These are phyloP conservation scores for Carnegiea gigantea DNA, from an alignment of 179 eudicot species.

Conservation along the genomic window DNA sequence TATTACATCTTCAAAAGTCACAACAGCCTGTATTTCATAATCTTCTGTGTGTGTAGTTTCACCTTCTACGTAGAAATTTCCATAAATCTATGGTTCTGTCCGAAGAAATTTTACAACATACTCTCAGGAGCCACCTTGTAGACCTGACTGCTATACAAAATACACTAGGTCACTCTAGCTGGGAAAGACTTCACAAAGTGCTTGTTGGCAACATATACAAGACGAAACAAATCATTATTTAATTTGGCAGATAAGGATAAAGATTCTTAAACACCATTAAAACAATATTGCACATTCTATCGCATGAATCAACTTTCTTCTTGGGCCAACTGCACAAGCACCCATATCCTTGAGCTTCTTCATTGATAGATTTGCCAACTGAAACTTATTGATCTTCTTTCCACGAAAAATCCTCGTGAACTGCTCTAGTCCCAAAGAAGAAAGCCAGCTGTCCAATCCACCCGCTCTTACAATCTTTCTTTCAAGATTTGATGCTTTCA, in stretches of 20 bases:
- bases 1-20: neutral
- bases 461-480: conserved; percentile 76
- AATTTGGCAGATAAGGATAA: neutral
- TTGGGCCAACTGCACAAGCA: conserved; percentile 79
- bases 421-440: conserved; percentile 66
- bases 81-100: neutral
- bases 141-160: neutral
- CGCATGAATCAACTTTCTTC: conserved; percentile 94
- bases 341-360: conserved; percentile 95
- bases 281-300: conserved; percentile 67
- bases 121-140: neutral
- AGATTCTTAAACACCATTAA: conserved; percentile 20
- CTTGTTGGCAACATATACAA: conserved; percentile 6
- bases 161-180: neutral
- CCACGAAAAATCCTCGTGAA: conserved; percentile 54
- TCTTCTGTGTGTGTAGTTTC: neutral
- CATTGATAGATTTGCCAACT: conserved; percentile 74
- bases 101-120: neutral
- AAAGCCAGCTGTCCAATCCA: conserved; percentile 78
- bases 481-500: conserved; percentile 69
- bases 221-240: neutral
- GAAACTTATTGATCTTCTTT: conserved; percentile 55
- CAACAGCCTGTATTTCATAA: neutral
- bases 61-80: neutral
- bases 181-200: neutral